Evolutionary conservation across 164 flowering plant species (phyloP).

Genomic region (Aristolochia fimbriata): DNA sequence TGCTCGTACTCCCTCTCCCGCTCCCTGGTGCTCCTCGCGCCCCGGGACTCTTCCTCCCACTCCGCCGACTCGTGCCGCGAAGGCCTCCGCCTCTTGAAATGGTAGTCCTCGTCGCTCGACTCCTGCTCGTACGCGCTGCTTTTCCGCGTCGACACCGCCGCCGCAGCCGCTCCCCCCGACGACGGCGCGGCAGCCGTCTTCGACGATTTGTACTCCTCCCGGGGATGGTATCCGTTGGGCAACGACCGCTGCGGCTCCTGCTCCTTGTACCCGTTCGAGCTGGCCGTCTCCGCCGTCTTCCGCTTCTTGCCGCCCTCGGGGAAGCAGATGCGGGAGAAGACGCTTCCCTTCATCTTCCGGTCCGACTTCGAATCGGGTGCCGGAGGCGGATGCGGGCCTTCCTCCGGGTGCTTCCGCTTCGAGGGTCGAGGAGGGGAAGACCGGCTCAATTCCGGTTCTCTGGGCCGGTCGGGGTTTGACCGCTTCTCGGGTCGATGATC

Average conservation of each 20-base stretch:
- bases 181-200: background rate
- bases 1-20: conserved; percentile 33
- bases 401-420: conserved; percentile 3
- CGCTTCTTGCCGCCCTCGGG: conserved; percentile 48
- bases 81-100: conserved; percentile 65
- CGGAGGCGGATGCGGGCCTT: conserved; percentile 4
- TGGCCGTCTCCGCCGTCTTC: conserved; percentile 20
- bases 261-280: conserved; percentile 36
- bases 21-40: conserved; percentile 35
- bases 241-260: conserved; percentile 8
- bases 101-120: conserved; percentile 79
- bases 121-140: conserved; percentile 27
- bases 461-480: background rate
- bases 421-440: background rate
- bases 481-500: background rate
- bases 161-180: conserved; percentile 12
- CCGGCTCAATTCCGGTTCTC: background rate
- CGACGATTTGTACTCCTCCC: background rate
- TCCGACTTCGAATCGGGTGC: conserved; percentile 11
- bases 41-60: conserved; percentile 36
- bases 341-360: conserved; percentile 54
- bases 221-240: background rate
- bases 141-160: conserved; percentile 1
- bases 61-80: conserved; percentile 49
- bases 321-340: conserved; percentile 86